These are phyloP conservation scores for Kuraishia borneana DNA, from an alignment of 805 yeast genomes.

Conservation along the genomic window DNA sequence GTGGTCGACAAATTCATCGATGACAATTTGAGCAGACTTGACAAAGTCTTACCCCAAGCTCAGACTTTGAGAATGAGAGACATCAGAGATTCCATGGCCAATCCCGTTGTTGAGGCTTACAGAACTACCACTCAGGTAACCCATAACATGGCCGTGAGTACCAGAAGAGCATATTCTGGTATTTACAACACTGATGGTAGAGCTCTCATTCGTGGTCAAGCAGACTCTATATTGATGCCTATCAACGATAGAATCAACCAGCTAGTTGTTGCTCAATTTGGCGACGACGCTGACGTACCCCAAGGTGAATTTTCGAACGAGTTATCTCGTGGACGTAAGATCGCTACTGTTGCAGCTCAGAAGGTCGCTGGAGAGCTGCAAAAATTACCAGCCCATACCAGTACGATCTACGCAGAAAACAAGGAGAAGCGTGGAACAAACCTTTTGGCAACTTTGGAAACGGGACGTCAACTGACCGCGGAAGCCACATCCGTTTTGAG, in stretches of 20 bases:
- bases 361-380: too few species aligned
- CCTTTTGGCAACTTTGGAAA: conserved; percentile 17
- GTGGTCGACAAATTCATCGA: conserved; percentile 42
- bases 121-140: conserved; percentile 26
- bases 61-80: conserved; percentile 41
- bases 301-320: conserved; percentile 42
- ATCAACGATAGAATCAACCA: conserved; percentile 34
- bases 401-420: not conserved
- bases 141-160: conserved; percentile 30
- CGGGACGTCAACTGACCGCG: conserved; percentile 12
- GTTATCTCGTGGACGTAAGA: conserved; percentile 26
- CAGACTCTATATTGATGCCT: conserved; percentile 56
- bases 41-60: conserved; percentile 45
- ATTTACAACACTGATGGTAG: conserved; percentile 49
- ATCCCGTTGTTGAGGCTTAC: conserved; percentile 39
- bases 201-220: conserved; percentile 47
- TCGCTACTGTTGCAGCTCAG: too few species aligned
- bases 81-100: conserved; percentile 33
- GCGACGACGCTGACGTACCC: conserved; percentile 29
- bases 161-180: conserved; percentile 37
- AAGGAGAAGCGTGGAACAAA: not conserved
- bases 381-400: not conserved
- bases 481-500: conserved; percentile 1
- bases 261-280: conserved; percentile 24
- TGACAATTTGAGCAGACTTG: conserved; percentile 42